phyloP scores from a whole-genome alignment of 768 basidiomycete species.

The Calocybe gangraenosa region DNA sequence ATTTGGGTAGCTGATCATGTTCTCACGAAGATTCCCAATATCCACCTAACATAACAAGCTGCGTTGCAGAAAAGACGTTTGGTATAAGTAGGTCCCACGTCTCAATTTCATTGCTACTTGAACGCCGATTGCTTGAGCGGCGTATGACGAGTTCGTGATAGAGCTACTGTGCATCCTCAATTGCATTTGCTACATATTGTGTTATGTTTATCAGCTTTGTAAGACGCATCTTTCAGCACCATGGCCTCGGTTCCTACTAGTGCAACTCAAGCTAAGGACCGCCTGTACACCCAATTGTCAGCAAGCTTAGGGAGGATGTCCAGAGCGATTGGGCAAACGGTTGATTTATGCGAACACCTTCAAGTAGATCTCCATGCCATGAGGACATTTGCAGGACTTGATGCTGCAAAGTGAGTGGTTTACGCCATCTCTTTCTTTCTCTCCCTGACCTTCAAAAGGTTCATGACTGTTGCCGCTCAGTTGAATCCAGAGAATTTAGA shows the following conservation, averaged over 20 bases:
- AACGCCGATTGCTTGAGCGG: no score
- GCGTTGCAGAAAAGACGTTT: no score
- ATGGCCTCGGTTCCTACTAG: slow-evolving; percentile 39
- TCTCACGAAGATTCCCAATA: no score
- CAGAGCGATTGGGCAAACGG: slow-evolving; percentile 64
- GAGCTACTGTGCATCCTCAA: no score
- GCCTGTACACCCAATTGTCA: slow-evolving; percentile 76
- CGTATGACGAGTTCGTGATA: no score
- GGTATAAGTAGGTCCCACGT: no score
- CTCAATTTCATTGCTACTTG: no score
- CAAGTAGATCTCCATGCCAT: slow-evolving; percentile 75
- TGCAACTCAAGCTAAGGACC: slow-evolving; percentile 75
- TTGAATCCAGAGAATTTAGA: slow-evolving; percentile 30
- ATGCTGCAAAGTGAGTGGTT: slow-evolving; percentile 71
- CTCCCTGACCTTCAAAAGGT: slow-evolving; percentile 19
- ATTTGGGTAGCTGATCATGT: no score
- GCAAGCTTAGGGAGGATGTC: slow-evolving; percentile 65
- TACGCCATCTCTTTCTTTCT: not conserved
- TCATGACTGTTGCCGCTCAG: slow-evolving; percentile 39
- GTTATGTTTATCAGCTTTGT: no score
- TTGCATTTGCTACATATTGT: no score
- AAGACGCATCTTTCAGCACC: no score
- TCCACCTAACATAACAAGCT: no score
- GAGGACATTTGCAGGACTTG: slow-evolving; percentile 72
- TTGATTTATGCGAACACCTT: slow-evolving; percentile 73